Evolutionary conservation across 192 early-diverging fungal species (phyloP), one percentile per base, ranked within the genome.

Genomic region (Thamnidium elegans): DNA sequence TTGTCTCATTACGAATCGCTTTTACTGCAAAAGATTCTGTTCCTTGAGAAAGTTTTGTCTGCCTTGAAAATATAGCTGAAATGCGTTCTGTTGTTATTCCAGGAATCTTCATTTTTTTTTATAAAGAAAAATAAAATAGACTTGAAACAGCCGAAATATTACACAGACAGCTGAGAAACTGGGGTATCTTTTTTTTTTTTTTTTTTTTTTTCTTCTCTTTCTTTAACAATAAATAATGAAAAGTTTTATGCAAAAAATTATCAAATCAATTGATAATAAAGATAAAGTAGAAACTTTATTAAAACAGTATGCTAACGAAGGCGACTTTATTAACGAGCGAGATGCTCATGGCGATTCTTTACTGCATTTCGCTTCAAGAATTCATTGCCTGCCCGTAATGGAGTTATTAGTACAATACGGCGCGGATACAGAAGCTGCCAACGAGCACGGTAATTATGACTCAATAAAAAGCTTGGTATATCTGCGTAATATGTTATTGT

Each of bases 281-380:
- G 36, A 39, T 9, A 6, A 39, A 39, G 36, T 39, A 39, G 36
- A 39, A 39, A 39, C 36, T 0, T 39, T 39, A 6, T 39, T 39
- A 10, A 39, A 39, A 39, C 36, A 39, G 4, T 39, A 39, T 39
- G 36, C 5, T 9, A 39, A 6, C 36, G 36, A 39, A 6, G 36
- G 9, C 1, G 9, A 39, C 8, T 39, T 39, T 39, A 58, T 66
- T 34, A 61, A 70, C 30, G 23, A 54, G 20, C 64, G 55, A 50
- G 62, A 63, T 8, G 17, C 26, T 0, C 55, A 79, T 66, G 74
- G 75, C 20, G 78, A 79, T 58, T 61, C 74, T 17, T 46, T 79
- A 3, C 54, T 73, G n/a, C 78, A 79, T 58, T 77, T 76, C 63
- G 78, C 78, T 54, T 74, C 78, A 13, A 59, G 78, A 13, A 55